phyloP scores from a whole-genome alignment of 441 rosid genomes.

The Bruguiera hainesii region DNA sequence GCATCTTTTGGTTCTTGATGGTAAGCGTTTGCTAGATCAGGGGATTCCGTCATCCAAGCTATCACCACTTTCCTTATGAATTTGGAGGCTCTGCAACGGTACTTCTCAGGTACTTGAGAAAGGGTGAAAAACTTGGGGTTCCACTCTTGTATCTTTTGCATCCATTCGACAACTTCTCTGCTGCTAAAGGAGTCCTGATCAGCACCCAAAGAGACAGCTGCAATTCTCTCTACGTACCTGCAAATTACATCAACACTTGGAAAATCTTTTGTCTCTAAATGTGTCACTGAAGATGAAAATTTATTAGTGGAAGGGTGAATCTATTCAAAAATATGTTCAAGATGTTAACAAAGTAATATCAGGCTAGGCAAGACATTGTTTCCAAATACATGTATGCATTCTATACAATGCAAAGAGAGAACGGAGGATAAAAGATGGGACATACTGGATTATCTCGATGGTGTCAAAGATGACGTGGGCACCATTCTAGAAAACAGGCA shows the following conservation, averaged over 20 bases:
- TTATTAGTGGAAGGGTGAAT: background rate
- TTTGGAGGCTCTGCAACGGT: conserved; percentile 54
- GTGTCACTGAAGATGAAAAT: background rate
- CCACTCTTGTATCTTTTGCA: conserved; percentile 80
- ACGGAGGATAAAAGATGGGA: conserved; percentile 15
- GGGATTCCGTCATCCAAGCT: conserved; percentile 91
- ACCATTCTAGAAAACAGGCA: conserved; percentile 85
- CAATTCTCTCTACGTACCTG: conserved; percentile 85
- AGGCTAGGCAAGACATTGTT: conserved; percentile 8
- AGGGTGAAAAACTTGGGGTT: conserved; percentile 74
- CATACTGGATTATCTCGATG: conserved; percentile 80
- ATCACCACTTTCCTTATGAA: conserved; percentile 82
- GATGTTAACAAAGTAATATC: background rate
- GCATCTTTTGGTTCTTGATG: conserved; percentile 74
- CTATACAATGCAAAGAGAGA: background rate
- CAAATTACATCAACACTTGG: conserved; percentile 17
- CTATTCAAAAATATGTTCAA: background rate
- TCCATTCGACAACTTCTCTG: conserved; percentile 68
- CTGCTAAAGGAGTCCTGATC: conserved; percentile 43
- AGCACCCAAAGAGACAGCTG: conserved; percentile 56
- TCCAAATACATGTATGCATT: background rate
- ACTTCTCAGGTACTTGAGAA: conserved; percentile 56
- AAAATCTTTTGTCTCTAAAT: background rate
- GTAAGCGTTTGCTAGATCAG: conserved; percentile 81
- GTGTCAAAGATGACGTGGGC: conserved; percentile 65